Conservation (phyloP, 805 yeast genomes). For the Candida koratica region DNA sequence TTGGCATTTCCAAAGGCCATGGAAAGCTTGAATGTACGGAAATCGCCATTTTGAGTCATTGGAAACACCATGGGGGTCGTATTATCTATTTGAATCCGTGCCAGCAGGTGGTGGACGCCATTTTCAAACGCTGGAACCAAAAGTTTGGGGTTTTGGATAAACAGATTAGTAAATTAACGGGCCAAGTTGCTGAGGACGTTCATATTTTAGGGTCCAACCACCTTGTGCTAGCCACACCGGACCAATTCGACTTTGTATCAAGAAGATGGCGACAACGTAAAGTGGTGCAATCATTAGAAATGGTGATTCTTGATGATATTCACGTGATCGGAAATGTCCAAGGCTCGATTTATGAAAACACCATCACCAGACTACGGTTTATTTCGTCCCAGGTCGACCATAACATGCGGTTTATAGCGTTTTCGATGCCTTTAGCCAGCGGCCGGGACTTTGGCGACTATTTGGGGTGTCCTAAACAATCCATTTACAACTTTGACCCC, state of each 20-base stretch:
- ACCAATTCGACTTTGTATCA: conserved; percentile 67
- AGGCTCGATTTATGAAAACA: conserved; percentile 67
- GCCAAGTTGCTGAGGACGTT: conserved; percentile 53
- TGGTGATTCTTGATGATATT: conserved; percentile 69
- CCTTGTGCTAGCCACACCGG: conserved; percentile 72
- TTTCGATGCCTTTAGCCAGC: conserved; percentile 67
- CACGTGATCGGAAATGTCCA: conserved; percentile 46
- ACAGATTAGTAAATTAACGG: conserved; percentile 50
- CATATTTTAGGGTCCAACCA: conserved; percentile 56
- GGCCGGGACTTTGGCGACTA: conserved; percentile 80
- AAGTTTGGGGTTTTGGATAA: conserved; percentile 44
- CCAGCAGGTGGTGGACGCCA: conserved; percentile 50
- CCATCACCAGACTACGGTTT: conserved; percentile 67
- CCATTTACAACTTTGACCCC: conserved; percentile 69
- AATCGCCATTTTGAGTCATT: conserved; percentile 65
- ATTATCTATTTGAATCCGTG: conserved; percentile 68
- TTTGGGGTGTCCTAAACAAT: conserved; percentile 65
- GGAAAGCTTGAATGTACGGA: conserved; percentile 75
- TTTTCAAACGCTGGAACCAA: conserved; percentile 50
- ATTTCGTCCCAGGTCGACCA: conserved; percentile 63
- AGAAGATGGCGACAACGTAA: conserved; percentile 81
- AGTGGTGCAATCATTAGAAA: conserved; percentile 61
- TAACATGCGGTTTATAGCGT: conserved; percentile 56
- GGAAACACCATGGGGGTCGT: conserved; percentile 68
- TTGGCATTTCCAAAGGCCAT: conserved; percentile 72